Evolutionary conservation across 2,329 filamentous ascomycete genomes (phyloP).

Genomic region (Verticillium albo-atrum): DNA sequence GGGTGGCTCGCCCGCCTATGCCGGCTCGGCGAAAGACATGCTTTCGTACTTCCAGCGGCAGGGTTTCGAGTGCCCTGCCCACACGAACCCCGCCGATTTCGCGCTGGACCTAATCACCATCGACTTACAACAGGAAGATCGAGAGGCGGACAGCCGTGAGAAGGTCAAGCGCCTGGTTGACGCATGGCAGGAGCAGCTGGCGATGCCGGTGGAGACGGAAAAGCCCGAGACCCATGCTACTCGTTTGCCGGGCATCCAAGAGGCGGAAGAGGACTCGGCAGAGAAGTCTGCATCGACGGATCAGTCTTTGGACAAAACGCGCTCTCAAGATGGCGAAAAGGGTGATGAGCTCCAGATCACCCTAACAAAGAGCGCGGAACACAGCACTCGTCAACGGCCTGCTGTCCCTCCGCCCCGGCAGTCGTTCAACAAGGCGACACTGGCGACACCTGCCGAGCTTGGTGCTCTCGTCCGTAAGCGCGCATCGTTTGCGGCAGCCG

Average conservation of each 20-base stretch:
- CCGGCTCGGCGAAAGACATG: constrained; percentile 60
- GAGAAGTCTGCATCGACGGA: constrained; percentile 10
- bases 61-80: constrained; percentile 60
- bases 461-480: constrained; percentile 62
- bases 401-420: constrained; percentile 26
- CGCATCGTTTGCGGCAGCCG: constrained; percentile 56
- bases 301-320: constrained; percentile 5
- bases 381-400: constrained; percentile 2
- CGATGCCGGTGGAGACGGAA: constrained; percentile 3
- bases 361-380: not conserved
- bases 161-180: constrained; percentile 59
- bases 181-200: constrained; percentile 41
- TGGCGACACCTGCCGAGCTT: constrained; percentile 67
- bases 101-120: constrained; percentile 73
- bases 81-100: constrained; percentile 75
- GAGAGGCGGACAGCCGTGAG: constrained; percentile 58
- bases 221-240: not conserved
- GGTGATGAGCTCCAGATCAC: not conserved
- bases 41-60: constrained; percentile 56
- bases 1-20: constrained; percentile 64
- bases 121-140: constrained; percentile 61
- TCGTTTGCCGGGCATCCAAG: constrained; percentile 21
- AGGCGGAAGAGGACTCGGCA: constrained; percentile 18
- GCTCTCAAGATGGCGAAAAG: not conserved
- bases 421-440: constrained; percentile 35